Percentiles rank a stretch among this genome's conserved stretches.
Conservation (phyloP, 208 protist genomes). For the Phytomonas sp. region DNA sequence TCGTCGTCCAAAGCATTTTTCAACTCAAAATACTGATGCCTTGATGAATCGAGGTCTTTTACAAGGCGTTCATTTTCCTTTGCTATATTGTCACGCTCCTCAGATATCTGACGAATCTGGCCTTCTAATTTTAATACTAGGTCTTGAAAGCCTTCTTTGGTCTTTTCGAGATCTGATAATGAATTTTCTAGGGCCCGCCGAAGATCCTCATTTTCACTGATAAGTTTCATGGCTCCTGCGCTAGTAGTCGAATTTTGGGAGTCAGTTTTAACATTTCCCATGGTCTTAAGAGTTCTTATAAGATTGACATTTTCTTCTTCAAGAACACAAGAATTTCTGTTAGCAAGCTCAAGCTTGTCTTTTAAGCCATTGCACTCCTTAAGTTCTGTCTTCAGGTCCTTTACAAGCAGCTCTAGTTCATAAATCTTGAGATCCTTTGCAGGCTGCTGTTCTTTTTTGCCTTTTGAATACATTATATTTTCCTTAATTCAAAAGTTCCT, state of each 20-base stretch:
- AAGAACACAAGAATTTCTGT: slow-evolving; percentile 61
- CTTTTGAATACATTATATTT: slow-evolving; percentile 3
- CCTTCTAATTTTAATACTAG: slow-evolving; percentile 10
- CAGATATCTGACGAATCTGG: slow-evolving; percentile 14
- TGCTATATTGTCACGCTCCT: slow-evolving; percentile 20
- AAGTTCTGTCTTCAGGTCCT: slow-evolving; percentile 36
- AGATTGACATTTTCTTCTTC: slow-evolving; percentile 75
- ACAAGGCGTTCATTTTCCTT: slow-evolving; percentile 22
- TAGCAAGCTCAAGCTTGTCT: slow-evolving; percentile 59
- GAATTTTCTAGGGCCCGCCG: slow-evolving; percentile 15
- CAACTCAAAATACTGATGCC: slow-evolving; percentile 29
- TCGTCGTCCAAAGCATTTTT: slow-evolving; percentile 27
- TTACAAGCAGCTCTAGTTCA: slow-evolving; percentile 59
- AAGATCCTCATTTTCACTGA: slow-evolving; percentile 48
- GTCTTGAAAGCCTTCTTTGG: neutral
- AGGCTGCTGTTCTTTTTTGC: slow-evolving; percentile 31
- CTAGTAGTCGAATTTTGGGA: slow-evolving; percentile 9
- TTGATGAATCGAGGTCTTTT: slow-evolving; percentile 30
- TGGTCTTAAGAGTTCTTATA: slow-evolving; percentile 26
- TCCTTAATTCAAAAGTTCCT: neutral
- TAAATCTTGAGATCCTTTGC: slow-evolving; percentile 65
- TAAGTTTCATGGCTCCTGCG: slow-evolving; percentile 43
- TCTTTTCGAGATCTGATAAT: slow-evolving; percentile 9
- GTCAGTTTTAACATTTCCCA: slow-evolving; percentile 13
- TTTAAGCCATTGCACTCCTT: slow-evolving; percentile 42